phyloP scores from a whole-genome alignment of 768 basidiomycete species.

The Mycena maculata region DNA sequence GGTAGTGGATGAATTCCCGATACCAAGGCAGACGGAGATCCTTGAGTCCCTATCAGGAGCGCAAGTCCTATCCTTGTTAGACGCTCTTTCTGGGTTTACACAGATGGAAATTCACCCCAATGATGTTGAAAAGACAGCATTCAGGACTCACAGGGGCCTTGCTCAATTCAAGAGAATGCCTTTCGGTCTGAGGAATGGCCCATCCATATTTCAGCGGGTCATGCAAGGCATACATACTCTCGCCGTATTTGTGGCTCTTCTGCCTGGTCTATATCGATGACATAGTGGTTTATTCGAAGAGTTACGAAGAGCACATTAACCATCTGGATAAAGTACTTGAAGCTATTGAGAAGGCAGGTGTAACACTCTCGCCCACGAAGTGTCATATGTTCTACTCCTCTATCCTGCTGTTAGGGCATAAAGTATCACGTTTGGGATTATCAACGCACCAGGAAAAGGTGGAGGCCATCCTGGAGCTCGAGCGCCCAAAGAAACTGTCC shows the following conservation, averaged over 20 bases:
- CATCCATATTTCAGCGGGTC: neutral
- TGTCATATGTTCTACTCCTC: neutral
- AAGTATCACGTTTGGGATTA: slow-evolving; percentile 1
- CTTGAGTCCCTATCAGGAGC: neutral
- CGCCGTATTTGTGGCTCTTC: too few relatives aligned
- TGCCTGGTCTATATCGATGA: too few relatives aligned
- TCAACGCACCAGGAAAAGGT: slow-evolving; percentile 23
- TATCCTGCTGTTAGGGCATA: neutral
- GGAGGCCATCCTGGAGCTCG: neutral
- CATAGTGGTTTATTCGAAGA: neutral
- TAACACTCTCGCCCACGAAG: slow-evolving; percentile 8
- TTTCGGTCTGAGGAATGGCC: too few relatives aligned
- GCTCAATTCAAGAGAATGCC: neutral
- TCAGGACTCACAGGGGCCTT: neutral
- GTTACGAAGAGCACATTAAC: neutral
- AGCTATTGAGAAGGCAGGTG: slow-evolving; percentile 29
- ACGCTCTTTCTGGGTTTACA: neutral
- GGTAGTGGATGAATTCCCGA: too few relatives aligned
- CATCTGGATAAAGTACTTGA: slow-evolving; percentile 22
- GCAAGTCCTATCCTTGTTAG: neutral
- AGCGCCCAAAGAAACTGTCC: neutral
- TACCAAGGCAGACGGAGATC: neutral
- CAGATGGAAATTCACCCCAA: neutral
- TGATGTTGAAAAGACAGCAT: neutral
- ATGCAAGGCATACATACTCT: too few relatives aligned